Evolutionary conservation across 1,284 basidiomycete genomes (phyloP).

Genomic region (Boletus calvinii): DNA sequence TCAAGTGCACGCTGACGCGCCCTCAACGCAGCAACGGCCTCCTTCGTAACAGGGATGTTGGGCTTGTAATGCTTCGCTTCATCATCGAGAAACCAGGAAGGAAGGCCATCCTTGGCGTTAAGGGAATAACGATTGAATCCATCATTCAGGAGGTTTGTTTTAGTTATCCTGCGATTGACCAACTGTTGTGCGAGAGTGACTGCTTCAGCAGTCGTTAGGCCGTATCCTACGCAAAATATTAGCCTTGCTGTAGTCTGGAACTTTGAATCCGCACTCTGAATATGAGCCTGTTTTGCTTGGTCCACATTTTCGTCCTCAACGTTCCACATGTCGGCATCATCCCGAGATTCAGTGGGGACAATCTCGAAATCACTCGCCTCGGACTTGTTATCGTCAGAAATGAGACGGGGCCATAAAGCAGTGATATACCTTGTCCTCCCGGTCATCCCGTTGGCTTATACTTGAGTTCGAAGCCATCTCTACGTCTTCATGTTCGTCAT

Average conservation of each 20-base stretch:
- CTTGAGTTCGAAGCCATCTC: constrained; percentile 19
- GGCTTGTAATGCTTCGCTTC: constrained; percentile 92
- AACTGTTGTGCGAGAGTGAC: constrained; percentile 90
- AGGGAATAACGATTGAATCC: constrained; percentile 95
- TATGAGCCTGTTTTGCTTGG: constrained; percentile 65
- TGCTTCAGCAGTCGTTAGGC: constrained; percentile 89
- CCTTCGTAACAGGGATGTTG: constrained; percentile 96
- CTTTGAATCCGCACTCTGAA: constrained; percentile 57
- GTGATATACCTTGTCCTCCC: constrained; percentile 36
- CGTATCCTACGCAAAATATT: constrained; percentile 60
- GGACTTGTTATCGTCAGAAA: constrained; percentile 24
- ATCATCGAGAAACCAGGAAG: constrained; percentile 97
- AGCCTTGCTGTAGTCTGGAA: neutral
- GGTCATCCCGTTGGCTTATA: constrained; percentile 30
- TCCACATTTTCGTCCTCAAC: constrained; percentile 79
- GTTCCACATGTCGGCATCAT: constrained; percentile 77
- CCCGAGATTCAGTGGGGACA: constrained; percentile 41
- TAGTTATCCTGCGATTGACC: constrained; percentile 90
- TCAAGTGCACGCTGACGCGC: constrained; percentile 93
- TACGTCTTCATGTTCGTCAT: constrained; percentile 38
- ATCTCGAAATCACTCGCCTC: constrained; percentile 24
- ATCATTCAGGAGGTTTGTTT: constrained; percentile 88
- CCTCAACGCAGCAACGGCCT: constrained; percentile 84
- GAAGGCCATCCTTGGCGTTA: constrained; percentile 89
- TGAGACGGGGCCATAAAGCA: neutral